phyloP scores from a whole-genome alignment of 2,329 filamentous ascomycete genomes.

The Aspergillus chevalieri region DNA sequence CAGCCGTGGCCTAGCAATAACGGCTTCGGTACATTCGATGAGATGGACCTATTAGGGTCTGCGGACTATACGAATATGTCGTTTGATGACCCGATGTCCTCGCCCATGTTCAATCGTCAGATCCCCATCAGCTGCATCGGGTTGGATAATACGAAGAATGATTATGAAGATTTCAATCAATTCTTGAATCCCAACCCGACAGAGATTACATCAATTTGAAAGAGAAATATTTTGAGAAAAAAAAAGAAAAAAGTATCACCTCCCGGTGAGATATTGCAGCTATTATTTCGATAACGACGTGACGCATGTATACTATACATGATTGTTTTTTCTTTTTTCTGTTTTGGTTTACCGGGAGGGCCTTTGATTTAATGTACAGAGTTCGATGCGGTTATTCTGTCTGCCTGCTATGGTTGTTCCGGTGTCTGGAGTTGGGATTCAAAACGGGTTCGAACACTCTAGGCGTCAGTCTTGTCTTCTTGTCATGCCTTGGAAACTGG shows the following conservation, averaged over 20 bases:
- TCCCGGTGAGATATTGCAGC: neutral
- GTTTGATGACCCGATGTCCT: slow-evolving; percentile 29
- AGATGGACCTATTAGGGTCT: slow-evolving; percentile 27
- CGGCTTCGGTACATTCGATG: slow-evolving; percentile 24
- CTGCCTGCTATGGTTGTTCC: slow-evolving; percentile 8
- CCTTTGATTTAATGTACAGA: neutral
- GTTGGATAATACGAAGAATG: slow-evolving; percentile 24
- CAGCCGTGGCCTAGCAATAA: slow-evolving; percentile 21
- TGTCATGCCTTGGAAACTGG: slow-evolving; percentile 8
- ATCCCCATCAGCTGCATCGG: slow-evolving; percentile 30
- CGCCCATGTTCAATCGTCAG: slow-evolving; percentile 32
- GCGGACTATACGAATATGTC: slow-evolving; percentile 25
- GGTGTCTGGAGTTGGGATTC: slow-evolving; percentile 12
- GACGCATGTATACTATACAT: slow-evolving; percentile 30
- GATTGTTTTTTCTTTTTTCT: slow-evolving; percentile 7
- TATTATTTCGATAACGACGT: slow-evolving; percentile 22
- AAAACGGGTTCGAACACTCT: slow-evolving; percentile 8
- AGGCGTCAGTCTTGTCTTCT: neutral
- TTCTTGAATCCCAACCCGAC: slow-evolving; percentile 34
- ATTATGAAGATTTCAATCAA: slow-evolving; percentile 37
- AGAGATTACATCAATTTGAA: slow-evolving; percentile 33
- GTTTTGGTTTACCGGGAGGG: slow-evolving; percentile 6
- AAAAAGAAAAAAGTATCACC: neutral
- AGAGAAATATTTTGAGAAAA: neutral
- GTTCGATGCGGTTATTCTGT: slow-evolving; percentile 5